These are phyloP conservation scores for Arxiozyma heterogenica DNA, from an alignment of 1,139 yeast species.

Conservation along the genomic window DNA sequence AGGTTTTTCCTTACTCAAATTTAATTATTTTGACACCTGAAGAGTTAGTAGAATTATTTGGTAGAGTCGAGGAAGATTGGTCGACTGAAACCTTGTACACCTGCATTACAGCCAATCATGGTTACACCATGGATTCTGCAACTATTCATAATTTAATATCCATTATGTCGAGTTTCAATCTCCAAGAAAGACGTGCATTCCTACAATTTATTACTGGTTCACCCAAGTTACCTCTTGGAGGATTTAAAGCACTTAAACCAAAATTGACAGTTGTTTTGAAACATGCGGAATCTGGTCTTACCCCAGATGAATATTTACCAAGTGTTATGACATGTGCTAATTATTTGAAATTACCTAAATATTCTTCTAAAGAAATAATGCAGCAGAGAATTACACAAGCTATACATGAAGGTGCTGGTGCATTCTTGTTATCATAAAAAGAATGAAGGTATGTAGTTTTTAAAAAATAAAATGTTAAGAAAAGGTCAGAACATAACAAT, in stretches of 20 bases:
- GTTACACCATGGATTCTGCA: slow-evolving; percentile 65
- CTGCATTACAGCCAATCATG: slow-evolving; percentile 80
- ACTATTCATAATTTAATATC: slow-evolving; percentile 52
- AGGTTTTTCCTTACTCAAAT: slow-evolving; percentile 73
- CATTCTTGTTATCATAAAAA: slow-evolving; percentile 58
- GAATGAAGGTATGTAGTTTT: background rate
- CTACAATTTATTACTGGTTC: slow-evolving; percentile 89
- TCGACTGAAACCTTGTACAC: slow-evolving; percentile 49
- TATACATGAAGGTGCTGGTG: slow-evolving; percentile 79
- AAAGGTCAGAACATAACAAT: too few species aligned
- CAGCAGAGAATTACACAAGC: slow-evolving; percentile 54
- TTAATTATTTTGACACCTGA: slow-evolving; percentile 61
- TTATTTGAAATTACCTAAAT: slow-evolving; percentile 81
- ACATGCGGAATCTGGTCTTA: slow-evolving; percentile 54
- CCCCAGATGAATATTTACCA: slow-evolving; percentile 81
- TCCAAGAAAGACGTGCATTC: slow-evolving; percentile 56
- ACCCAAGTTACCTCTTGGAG: slow-evolving; percentile 89
- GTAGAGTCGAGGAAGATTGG: slow-evolving; percentile 85
- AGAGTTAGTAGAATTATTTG: slow-evolving; percentile 64
- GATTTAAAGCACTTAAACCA: slow-evolving; percentile 76
- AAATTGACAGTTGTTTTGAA: slow-evolving; percentile 82
- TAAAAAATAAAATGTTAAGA: background rate
- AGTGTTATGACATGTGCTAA: slow-evolving; percentile 99
- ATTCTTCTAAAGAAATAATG: slow-evolving; percentile 56
- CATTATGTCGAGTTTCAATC: slow-evolving; percentile 47